These are phyloP conservation scores for Phytophthora sojae DNA, from an alignment of 352 stramenopile species.

Conservation along the genomic window DNA sequence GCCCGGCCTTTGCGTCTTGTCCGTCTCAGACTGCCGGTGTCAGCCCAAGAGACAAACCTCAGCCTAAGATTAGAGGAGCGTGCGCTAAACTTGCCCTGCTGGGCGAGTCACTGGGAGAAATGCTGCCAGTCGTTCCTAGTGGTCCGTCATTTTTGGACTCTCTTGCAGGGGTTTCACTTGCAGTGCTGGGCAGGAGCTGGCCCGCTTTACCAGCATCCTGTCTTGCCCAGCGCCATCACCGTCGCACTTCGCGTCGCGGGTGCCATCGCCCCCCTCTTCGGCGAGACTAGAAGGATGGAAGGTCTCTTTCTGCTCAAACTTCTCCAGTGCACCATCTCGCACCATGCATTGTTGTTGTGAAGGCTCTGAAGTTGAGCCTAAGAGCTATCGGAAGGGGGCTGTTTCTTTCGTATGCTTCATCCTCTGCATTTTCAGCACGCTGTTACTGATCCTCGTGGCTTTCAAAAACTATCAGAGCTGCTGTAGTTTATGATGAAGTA, in stretches of 20 bases:
- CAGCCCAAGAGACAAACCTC: neutral
- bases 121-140: neutral
- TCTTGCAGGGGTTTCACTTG: neutral
- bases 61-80: constrained; percentile 17
- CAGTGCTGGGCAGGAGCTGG: neutral
- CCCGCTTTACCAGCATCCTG: neutral
- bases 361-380: no score
- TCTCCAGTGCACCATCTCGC: no score
- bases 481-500: no score
- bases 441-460: no score
- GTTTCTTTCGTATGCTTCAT: no score
- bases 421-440: no score
- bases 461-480: no score
- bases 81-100: neutral
- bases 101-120: constrained; percentile 4
- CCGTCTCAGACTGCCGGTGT: constrained; percentile 4
- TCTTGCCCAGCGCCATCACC: neutral
- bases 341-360: no score
- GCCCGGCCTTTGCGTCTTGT: constrained; percentile 4
- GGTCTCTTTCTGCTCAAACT: no score
- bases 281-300: no score
- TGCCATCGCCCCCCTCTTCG: no score
- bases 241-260: neutral
- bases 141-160: constrained; percentile 1
- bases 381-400: no score